These are phyloP conservation scores for Leucosporidium creatinivorum DNA, from an alignment of 768 basidiomycete species.

Conservation along the genomic window DNA sequence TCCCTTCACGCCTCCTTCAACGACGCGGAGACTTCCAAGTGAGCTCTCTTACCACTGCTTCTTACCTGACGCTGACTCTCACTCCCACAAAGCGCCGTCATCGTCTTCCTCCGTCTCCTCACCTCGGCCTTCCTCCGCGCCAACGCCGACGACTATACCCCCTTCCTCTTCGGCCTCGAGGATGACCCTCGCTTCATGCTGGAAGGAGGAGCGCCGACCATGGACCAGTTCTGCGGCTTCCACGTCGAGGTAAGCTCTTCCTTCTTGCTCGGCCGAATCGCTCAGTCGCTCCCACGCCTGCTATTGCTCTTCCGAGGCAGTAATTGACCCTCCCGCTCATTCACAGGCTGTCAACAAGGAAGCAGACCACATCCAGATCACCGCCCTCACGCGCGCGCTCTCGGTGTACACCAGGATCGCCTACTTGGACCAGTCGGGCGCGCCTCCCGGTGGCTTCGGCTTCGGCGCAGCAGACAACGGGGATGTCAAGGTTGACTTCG, in stretches of 20 bases:
- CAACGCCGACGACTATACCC: slow-evolving; percentile 55
- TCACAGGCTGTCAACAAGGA: slow-evolving; percentile 37
- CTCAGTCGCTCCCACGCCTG: too few species aligned
- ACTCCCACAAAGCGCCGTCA: slow-evolving; percentile 61
- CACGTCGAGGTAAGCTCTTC: slow-evolving; percentile 58
- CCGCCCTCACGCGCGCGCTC: slow-evolving; percentile 63
- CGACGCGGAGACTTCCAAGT: slow-evolving; percentile 42
- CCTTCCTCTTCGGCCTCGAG: slow-evolving; percentile 72
- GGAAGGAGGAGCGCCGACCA: slow-evolving; percentile 52
- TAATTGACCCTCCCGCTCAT: too few species aligned
- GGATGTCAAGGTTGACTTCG: slow-evolving; percentile 57
- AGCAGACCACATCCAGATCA: slow-evolving; percentile 73
- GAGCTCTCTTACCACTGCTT: neutral
- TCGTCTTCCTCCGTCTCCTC: slow-evolving; percentile 70
- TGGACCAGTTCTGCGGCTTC: slow-evolving; percentile 62
- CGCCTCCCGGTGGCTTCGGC: neutral
- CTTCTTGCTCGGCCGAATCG: too few species aligned
- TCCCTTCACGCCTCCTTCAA: slow-evolving; percentile 53
- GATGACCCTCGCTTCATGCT: slow-evolving; percentile 28
- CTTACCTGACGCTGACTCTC: neutral
- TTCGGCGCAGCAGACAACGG: slow-evolving; percentile 26
- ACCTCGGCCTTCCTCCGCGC: slow-evolving; percentile 74
- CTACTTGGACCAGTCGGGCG: slow-evolving; percentile 63
- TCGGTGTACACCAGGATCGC: slow-evolving; percentile 63
- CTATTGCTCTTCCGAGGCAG: too few species aligned